Evolutionary conservation across 306 rosid genomes (phyloP), one percentile per base, ranked within the genome.

Genomic region (Myrica gale): DNA sequence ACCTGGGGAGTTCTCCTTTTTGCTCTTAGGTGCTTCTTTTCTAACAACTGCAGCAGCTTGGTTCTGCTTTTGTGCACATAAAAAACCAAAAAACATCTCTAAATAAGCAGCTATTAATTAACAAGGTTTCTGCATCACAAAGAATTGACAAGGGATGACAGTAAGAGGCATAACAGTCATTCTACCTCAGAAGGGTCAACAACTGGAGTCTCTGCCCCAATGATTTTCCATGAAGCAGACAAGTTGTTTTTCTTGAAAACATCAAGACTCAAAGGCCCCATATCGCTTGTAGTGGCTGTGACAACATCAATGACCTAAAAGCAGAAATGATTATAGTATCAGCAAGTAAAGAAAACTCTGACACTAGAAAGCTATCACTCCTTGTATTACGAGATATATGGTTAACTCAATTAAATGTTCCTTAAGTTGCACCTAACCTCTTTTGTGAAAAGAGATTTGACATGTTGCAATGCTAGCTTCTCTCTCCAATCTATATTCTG

Each of bases 201-300:
- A 86, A 78, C 76, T 58, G 86, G 75, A 83, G 77, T 68, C 72
- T 82, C 90, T 68, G 42, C 84, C 65, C 87, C 90, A 83, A 39
- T 84, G 60, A 82, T 76, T 78, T 81, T 85, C 98, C 96, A 96
- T 15, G 96, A 92, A 72, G 90, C 96, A 19, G 96, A 90, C 80
- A 90, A 77, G 73, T 87, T 92, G 53, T 81, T 89, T 86, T 92
- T 90, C 55, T 89, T 86, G 76, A 96, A 87, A 80, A 78, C 79
- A 76, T 90, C 98, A 78, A 92, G 96, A 84, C 91, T 90, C 81
- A 85, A 73, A 83, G 96, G 92, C 74, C 98, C 98, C 90, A 82
- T 78, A 78, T 90, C 96, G 86, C 86, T 82, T 71, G 94, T 89
- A 81, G 90, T 83, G 74, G 93, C 85, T 23, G 82, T 79, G 75